phyloP scores from a whole-genome alignment of 768 basidiomycete species.

The Trametes meyenii region DNA sequence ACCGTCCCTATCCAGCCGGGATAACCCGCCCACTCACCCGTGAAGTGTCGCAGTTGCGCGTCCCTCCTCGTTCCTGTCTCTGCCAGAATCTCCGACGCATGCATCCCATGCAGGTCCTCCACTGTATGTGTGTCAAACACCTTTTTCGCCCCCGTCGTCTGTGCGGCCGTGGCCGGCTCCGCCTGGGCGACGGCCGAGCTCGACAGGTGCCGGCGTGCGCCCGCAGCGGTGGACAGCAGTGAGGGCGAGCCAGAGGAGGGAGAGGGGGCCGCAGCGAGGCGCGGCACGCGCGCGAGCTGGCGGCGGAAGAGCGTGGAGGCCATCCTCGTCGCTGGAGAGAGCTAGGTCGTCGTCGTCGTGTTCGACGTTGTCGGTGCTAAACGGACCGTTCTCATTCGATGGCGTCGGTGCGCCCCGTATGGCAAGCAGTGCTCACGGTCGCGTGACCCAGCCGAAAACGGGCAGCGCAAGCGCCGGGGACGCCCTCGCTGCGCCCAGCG shows the following conservation, averaged over 20 bases:
- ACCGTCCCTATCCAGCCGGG: slow-evolving; percentile 1
- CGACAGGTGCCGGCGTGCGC: slow-evolving; percentile 41
- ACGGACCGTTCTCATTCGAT: slow-evolving; percentile 35
- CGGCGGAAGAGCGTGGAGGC: slow-evolving; percentile 68
- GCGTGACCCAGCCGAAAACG: background rate
- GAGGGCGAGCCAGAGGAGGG: slow-evolving; percentile 31
- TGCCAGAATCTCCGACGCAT: slow-evolving; percentile 76
- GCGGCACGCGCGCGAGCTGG: slow-evolving; percentile 47
- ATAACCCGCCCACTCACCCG: slow-evolving; percentile 54
- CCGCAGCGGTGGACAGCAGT: slow-evolving; percentile 9
- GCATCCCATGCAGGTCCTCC: slow-evolving; percentile 83
- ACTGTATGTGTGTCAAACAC: slow-evolving; percentile 72
- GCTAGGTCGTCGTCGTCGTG: slow-evolving; percentile 30
- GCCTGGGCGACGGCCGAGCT: slow-evolving; percentile 39
- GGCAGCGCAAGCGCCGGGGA: background rate
- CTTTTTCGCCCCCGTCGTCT: slow-evolving; percentile 44
- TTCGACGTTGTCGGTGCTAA: slow-evolving; percentile 34
- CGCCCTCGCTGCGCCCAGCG: background rate
- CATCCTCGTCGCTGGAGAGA: slow-evolving; percentile 50
- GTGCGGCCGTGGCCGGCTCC: slow-evolving; percentile 28
- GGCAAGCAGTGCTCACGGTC: slow-evolving; percentile 27
- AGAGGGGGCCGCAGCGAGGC: slow-evolving; percentile 34
- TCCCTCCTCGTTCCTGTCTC: slow-evolving; percentile 75
- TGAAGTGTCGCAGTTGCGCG: slow-evolving; percentile 89
- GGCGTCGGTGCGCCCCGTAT: slow-evolving; percentile 13